These are phyloP conservation scores for Lasiosphaeria hispida DNA, from an alignment of 495 filamentous ascomycete genomes.

Conservation along the genomic window DNA sequence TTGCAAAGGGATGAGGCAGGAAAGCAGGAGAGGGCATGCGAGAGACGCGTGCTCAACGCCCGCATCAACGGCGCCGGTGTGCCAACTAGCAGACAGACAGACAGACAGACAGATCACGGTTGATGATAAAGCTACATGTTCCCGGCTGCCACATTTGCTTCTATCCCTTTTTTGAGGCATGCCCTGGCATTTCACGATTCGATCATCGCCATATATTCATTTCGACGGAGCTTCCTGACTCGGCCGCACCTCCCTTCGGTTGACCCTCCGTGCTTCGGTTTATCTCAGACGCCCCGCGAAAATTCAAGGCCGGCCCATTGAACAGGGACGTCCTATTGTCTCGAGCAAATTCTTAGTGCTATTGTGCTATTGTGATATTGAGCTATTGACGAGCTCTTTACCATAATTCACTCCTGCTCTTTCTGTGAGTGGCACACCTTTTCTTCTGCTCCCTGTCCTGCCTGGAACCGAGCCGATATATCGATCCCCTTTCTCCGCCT, in stretches of 20 bases:
- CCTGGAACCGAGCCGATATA: slow-evolving; percentile 12
- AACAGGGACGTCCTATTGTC: slow-evolving; percentile 5
- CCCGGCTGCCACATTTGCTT: neutral
- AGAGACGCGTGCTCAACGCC: slow-evolving; percentile 2
- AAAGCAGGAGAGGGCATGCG: neutral
- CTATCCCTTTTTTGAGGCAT: slow-evolving; percentile 8
- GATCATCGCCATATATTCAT: neutral
- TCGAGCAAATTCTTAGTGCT: neutral
- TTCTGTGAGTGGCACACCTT: slow-evolving; percentile 2
- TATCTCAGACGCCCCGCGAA: slow-evolving; percentile 21
- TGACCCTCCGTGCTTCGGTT: slow-evolving; percentile 22
- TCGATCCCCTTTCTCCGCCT: slow-evolving; percentile 9
- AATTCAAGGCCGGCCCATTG: slow-evolving; percentile 15
- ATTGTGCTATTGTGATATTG: too few species aligned
- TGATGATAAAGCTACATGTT: slow-evolving; percentile 19
- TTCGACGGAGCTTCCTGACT: slow-evolving; percentile 19
- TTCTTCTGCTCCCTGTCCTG: slow-evolving; percentile 2
- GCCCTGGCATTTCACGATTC: slow-evolving; percentile 6
- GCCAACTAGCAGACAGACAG: too few species aligned
- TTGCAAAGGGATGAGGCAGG: slow-evolving; percentile 1
- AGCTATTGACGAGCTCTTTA: slow-evolving; percentile 7
- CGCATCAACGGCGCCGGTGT: slow-evolving; percentile 6
- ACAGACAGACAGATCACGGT: slow-evolving; percentile 10
- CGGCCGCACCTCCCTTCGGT: slow-evolving; percentile 21
- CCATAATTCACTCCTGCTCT: slow-evolving; percentile 4